phyloP scores from a whole-genome alignment of 31 red algal species.

The Odonthalia washingtoniensis region DNA sequence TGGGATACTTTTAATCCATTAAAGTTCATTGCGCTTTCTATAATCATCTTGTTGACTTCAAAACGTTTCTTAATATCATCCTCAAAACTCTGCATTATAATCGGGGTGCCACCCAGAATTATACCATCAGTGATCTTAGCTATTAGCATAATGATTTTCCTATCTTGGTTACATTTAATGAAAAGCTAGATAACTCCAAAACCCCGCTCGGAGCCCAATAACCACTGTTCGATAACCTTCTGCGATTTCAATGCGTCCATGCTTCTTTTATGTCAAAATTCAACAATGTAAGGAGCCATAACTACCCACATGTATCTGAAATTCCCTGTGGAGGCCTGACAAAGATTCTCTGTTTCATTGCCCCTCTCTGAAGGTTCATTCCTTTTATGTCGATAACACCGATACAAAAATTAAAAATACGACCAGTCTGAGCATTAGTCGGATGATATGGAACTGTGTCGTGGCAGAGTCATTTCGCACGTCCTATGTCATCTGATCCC shows the following conservation, averaged over 20 bases:
- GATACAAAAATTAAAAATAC: not conserved
- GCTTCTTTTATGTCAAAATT: not conserved
- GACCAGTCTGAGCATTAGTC: not conserved
- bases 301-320: no score
- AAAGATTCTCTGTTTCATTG: not conserved
- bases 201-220: not conserved
- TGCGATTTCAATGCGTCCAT: no score
- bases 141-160: not conserved
- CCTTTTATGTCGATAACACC: slow-evolving; percentile 7
- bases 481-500: not conserved
- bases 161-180: not conserved
- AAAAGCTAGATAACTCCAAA: not conserved
- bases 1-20: slow-evolving; percentile 20
- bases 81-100: not conserved
- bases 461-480: slow-evolving; percentile 23
- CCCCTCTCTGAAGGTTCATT: not conserved
- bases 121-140: not conserved
- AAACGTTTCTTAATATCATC: not conserved
- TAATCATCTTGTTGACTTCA: not conserved
- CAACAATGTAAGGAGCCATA: not conserved
- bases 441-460: not conserved
- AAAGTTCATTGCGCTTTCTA: slow-evolving; percentile 8
- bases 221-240: not conserved
- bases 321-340: not conserved
- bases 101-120: not conserved